Evolutionary conservation across 345 rosid species (phyloP), one percentile per base, ranked within the genome.

Genomic region (Eutrema yunnanense): DNA sequence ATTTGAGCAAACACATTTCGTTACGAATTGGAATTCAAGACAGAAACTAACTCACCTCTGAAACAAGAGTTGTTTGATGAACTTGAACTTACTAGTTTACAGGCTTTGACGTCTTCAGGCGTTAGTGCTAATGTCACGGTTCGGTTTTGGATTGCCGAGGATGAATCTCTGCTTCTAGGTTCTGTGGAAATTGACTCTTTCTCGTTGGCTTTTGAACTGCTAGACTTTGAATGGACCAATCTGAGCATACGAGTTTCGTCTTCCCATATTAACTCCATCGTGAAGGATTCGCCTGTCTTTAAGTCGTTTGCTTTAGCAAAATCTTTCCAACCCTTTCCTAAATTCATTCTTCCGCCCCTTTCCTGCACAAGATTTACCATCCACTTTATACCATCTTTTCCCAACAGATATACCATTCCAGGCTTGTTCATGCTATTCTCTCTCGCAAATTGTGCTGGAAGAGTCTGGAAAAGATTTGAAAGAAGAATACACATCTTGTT

Each of bases 341-440:
- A 37, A 37, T 2, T 37, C 40, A 2, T 7, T 37, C 40, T 37
- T 8, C 40, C 40, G 7, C 7, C 40, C 2, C 0, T 37, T 37
- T 37, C 40, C 40, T 2, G 9, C 8, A 2, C 40, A 53, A 54
- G 63, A 6, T 8, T 47, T 13, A 29, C 2, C 55, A 8, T 9
- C 56, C 65, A 58, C 47, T 47, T 58, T 47, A 2, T 16, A 41
- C 73, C 73, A 41, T 48, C 14, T 46, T 26, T 58, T 8, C 33
- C 57, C 11, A 69, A 26, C 6, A 69, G 48, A 69, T 9, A 30
- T 58, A 69, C 46, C 57, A 34, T 16, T 10, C 65, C 66, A 12
- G 48, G 26, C 63, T 68, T 55, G 11, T 11, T 43, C 13, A 68
- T 68, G 53, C 54, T 34, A 55, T 68, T 68, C 11, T 68, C 63